Percentiles rank a stretch among this genome's conserved stretches.
Evolutionary conservation across 2,329 filamentous ascomycete genomes (phyloP).

Genomic region (Acephala macrosclerotiorum): DNA sequence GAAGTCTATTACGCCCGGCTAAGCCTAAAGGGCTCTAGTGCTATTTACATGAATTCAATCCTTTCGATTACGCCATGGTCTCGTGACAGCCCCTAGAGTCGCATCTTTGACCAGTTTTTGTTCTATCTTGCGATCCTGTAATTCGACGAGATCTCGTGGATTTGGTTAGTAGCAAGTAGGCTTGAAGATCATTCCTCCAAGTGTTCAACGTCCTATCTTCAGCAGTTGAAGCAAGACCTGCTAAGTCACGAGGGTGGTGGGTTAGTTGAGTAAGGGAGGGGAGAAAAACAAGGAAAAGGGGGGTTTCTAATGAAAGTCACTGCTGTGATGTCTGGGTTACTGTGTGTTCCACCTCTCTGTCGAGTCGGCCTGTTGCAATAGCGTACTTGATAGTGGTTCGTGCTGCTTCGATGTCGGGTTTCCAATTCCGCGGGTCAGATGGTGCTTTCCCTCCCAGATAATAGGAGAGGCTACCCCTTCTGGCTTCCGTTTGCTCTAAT

Average conservation of each 20-base stretch:
- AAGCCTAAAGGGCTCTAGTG: too few species aligned
- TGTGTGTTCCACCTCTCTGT: constrained; percentile 2
- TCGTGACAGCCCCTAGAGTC: too few species aligned
- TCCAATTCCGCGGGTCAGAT: neutral
- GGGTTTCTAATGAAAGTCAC: neutral
- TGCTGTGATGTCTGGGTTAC: constrained; percentile 17
- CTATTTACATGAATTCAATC: too few species aligned
- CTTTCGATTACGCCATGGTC: too few species aligned
- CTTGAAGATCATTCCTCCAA: constrained; percentile 22
- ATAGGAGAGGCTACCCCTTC: constrained; percentile 6
- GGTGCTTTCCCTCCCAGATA: too few species aligned
- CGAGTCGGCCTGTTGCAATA: constrained; percentile 5
- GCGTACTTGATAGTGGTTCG: constrained; percentile 6
- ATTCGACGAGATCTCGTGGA: constrained; percentile 10
- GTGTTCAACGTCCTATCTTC: constrained; percentile 24
- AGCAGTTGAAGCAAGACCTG: constrained; percentile 19
- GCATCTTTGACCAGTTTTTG: too few species aligned
- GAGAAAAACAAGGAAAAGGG: neutral
- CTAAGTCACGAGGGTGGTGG: constrained; percentile 9
- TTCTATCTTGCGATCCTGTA: too few species aligned
- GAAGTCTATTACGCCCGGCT: too few species aligned
- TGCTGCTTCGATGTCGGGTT: constrained; percentile 5
- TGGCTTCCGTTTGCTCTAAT: constrained; percentile 3
- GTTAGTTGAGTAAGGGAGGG: neutral
- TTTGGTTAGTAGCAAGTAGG: constrained; percentile 15